Percentiles rank a stretch among this genome's conserved stretches.
These are phyloP conservation scores for Cnidoscolus chayamansa DNA, from an alignment of 441 rosid genomes.

Conservation along the genomic window DNA sequence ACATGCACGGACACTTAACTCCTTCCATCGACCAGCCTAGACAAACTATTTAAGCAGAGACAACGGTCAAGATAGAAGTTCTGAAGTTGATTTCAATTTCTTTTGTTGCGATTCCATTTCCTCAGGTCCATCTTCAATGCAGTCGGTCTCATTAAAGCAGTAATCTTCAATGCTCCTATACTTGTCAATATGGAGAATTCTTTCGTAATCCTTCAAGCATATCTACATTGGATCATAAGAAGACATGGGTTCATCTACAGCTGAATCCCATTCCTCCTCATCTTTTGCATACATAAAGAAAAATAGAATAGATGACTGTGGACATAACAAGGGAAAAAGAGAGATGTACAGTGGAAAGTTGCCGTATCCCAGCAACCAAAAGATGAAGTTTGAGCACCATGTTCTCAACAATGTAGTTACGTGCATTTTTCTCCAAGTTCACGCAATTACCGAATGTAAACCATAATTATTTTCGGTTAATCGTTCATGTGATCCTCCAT, in stretches of 20 bases:
- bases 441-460: conserved; percentile 18
- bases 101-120: conserved; percentile 7
- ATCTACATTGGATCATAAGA: neutral
- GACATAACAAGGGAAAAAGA: neutral
- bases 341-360: neutral
- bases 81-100: neutral
- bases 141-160: neutral
- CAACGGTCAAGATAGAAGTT: too few species aligned
- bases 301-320: neutral
- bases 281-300: conserved; percentile 5
- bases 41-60: too few species aligned
- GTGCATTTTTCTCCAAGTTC: conserved; percentile 17
- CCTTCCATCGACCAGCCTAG: too few species aligned
- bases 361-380: conserved; percentile 12
- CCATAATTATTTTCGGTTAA: neutral
- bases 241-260: neutral
- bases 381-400: conserved; percentile 6
- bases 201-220: neutral
- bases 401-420: conserved; percentile 13
- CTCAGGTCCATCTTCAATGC: neutral
- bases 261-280: neutral
- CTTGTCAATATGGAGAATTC: neutral
- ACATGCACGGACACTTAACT: too few species aligned
- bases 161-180: conserved; percentile 9
- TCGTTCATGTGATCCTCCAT: conserved; percentile 6